phyloP scores from a whole-genome alignment of 2,329 filamentous ascomycete genomes.

The Bipolaris victoriae region DNA sequence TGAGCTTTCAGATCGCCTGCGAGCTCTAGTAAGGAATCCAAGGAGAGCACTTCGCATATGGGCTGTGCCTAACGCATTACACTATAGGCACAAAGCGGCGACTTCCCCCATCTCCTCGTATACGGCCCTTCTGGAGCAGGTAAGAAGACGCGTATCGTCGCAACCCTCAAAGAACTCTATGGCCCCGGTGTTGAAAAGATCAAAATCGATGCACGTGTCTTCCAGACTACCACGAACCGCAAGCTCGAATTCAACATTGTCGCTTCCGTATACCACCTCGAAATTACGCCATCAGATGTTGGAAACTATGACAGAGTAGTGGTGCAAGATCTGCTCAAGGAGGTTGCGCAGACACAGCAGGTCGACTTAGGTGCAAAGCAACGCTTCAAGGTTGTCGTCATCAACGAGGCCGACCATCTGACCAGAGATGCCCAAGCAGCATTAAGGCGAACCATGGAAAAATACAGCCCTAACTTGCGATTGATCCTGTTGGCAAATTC shows the following conservation, averaged over 20 bases:
- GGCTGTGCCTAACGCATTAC: conserved; percentile 14
- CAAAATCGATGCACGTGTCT: conserved; percentile 96
- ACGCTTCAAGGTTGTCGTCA: conserved; percentile 97
- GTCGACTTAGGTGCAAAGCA: conserved; percentile 92
- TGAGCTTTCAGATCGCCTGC: conserved; percentile 84
- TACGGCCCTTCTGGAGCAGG: conserved; percentile 96
- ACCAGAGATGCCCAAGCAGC: conserved; percentile 95
- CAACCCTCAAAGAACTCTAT: conserved; percentile 92
- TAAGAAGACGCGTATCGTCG: conserved; percentile 96
- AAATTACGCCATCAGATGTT: conserved; percentile 97
- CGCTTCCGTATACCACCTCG: conserved; percentile 93
- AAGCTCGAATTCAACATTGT: conserved; percentile 99
- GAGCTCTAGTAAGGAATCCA: conserved; percentile 71
- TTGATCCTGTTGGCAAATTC: conserved; percentile 93
- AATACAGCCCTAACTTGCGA: conserved; percentile 93
- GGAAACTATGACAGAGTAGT: conserved; percentile 96
- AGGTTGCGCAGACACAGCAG: conserved; percentile 98
- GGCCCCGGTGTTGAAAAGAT: conserved; percentile 99
- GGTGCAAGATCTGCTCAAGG: conserved; percentile 92
- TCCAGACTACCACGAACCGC: conserved; percentile 92
- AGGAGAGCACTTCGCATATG: conserved; percentile 5
- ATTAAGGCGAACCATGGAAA: conserved; percentile 95
- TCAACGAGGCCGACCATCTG: conserved; percentile 97
- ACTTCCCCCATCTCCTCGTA: conserved; percentile 96
- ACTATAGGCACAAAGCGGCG: conserved; percentile 85